phyloP scores from a whole-genome alignment of 805 yeast species.

The Teunomyces atbi region DNA sequence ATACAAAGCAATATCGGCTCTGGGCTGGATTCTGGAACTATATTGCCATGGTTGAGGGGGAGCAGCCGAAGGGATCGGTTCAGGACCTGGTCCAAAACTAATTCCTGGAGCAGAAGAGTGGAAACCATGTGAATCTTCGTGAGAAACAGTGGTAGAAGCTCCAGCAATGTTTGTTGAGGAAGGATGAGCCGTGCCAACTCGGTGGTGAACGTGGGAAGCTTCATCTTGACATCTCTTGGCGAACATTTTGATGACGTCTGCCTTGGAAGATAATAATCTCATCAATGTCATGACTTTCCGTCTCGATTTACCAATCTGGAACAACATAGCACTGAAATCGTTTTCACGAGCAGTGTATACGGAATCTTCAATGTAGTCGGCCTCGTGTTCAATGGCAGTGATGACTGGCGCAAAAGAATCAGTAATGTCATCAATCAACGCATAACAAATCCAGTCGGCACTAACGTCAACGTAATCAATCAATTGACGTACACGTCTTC shows the following conservation, averaged over 20 bases:
- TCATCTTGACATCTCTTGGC: slow-evolving; percentile 30
- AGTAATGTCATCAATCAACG: slow-evolving; percentile 30
- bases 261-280: slow-evolving; percentile 28
- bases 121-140: slow-evolving; percentile 12
- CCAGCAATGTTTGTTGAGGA: slow-evolving; percentile 17
- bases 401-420: slow-evolving; percentile 31
- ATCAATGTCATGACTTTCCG: slow-evolving; percentile 30
- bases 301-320: slow-evolving; percentile 26
- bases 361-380: slow-evolving; percentile 28
- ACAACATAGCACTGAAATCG: slow-evolving; percentile 24
- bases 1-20: slow-evolving; percentile 30
- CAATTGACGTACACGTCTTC: slow-evolving; percentile 29
- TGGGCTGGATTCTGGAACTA: slow-evolving; percentile 16
- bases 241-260: slow-evolving; percentile 29
- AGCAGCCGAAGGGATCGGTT: slow-evolving; percentile 21
- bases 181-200: background rate
- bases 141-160: background rate
- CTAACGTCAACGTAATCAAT: slow-evolving; percentile 29
- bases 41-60: slow-evolving; percentile 7
- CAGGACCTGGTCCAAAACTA: slow-evolving; percentile 37
- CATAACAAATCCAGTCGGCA: slow-evolving; percentile 32
- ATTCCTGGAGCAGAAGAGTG: slow-evolving; percentile 22
- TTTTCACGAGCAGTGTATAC: slow-evolving; percentile 23
- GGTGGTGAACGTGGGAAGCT: slow-evolving; percentile 11
- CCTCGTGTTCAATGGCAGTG: slow-evolving; percentile 28